These are phyloP conservation scores for Talaromyces marneffei DNA, from an alignment of 2,329 filamentous ascomycete genomes.

Conservation along the genomic window DNA sequence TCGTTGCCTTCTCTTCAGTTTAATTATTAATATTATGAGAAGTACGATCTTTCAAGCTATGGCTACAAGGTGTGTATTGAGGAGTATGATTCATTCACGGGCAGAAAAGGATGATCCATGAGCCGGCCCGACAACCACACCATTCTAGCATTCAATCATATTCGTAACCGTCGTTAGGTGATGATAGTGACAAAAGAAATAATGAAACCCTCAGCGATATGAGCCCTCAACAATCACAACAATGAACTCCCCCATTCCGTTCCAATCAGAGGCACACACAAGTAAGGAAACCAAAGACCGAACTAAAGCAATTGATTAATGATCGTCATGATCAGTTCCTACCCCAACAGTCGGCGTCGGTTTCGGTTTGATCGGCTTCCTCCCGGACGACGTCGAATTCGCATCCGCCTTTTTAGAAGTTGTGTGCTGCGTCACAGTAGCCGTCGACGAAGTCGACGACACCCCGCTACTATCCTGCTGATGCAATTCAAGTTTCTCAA, in stretches of 20 bases:
- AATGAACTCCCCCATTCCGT: neutral
- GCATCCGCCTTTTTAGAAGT: conserved; percentile 3
- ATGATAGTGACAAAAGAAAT: neutral
- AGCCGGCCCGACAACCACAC: neutral
- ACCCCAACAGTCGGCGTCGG: conserved; percentile 11
- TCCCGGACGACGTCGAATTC: neutral
- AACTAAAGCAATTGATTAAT: neutral
- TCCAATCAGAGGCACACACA: neutral
- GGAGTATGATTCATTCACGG: neutral
- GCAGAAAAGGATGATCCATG: neutral
- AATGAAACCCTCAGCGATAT: neutral
- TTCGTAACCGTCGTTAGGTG: neutral
- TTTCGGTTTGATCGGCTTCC: conserved; percentile 15
- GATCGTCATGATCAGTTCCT: conserved; percentile 8
- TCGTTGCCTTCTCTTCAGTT: neutral
- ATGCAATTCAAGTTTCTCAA: neutral
- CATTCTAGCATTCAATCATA: neutral
- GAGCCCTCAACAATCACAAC: neutral
- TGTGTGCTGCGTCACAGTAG: neutral
- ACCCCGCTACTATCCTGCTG: neutral
- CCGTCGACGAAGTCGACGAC: neutral
- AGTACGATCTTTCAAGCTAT: neutral
- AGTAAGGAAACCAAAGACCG: neutral
- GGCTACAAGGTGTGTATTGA: neutral
- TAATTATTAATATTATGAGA: conserved; percentile 2